Conservation (phyloP, 139 green algal genomes). For the Chlorella sorokiniana region DNA sequence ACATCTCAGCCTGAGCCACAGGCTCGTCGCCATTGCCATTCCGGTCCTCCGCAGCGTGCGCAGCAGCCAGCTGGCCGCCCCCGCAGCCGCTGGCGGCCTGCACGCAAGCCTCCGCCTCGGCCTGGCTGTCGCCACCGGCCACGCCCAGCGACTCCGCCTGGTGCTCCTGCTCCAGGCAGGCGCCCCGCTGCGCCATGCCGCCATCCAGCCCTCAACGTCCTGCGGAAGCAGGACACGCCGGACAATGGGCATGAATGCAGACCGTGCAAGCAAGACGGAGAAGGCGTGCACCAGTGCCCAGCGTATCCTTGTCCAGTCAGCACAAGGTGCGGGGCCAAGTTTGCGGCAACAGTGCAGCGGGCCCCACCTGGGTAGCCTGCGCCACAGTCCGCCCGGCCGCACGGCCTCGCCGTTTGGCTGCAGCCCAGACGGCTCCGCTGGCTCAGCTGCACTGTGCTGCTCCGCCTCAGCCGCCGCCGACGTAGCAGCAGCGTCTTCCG, state of each 20-base stretch:
- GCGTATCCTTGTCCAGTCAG: too few relatives aligned
- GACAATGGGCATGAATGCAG: neutral
- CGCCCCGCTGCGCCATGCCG: neutral
- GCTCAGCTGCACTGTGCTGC: neutral
- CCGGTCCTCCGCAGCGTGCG: too few relatives aligned
- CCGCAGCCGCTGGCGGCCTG: neutral
- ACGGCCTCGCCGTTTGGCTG: neutral
- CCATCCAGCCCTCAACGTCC: neutral
- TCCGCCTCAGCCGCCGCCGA: neutral
- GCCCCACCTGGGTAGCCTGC: neutral
- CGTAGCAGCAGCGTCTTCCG: neutral
- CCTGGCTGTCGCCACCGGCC: neutral
- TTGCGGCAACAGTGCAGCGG: neutral
- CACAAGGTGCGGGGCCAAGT: too few relatives aligned
- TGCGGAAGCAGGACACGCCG: neutral
- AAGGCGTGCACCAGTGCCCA: neutral
- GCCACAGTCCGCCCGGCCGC: neutral
- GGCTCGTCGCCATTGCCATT: too few relatives aligned
- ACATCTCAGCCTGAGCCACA: too few relatives aligned
- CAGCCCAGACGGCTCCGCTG: neutral
- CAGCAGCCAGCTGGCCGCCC: neutral
- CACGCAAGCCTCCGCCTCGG: neutral
- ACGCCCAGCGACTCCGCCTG: too few relatives aligned
- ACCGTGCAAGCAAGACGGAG: neutral
- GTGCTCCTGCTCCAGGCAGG: neutral